These are phyloP conservation scores for Pichia heedii DNA, from an alignment of 805 yeast species.

Conservation along the genomic window DNA sequence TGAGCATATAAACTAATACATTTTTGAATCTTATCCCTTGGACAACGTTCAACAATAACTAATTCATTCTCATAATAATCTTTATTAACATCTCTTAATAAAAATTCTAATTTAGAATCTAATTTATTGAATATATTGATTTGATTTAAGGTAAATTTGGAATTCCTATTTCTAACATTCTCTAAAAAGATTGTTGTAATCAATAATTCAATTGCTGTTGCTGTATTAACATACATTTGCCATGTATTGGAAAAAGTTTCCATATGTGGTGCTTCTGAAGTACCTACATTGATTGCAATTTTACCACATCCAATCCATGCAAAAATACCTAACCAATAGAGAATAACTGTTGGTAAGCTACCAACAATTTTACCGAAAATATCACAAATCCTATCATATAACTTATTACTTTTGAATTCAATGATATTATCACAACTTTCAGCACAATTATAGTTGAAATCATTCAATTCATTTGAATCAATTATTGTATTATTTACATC, in stretches of 20 bases:
- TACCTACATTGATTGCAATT: constrained; percentile 12
- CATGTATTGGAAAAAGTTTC: constrained; percentile 26
- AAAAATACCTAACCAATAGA: constrained; percentile 32
- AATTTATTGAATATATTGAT: constrained; percentile 15
- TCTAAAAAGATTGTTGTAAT: constrained; percentile 29
- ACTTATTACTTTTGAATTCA: constrained; percentile 19
- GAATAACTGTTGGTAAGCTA: constrained; percentile 22
- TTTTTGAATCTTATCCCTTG: constrained; percentile 11
- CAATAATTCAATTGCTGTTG: constrained; percentile 29
- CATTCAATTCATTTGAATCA: background rate
- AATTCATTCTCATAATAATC: constrained; percentile 17
- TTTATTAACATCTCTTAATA: background rate
- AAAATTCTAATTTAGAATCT: constrained; percentile 25
- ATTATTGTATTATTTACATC: background rate
- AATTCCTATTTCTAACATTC: constrained; percentile 28
- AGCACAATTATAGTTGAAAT: background rate
- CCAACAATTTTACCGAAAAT: constrained; percentile 22
- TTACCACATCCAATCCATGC: constrained; percentile 32
- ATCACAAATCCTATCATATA: constrained; percentile 27
- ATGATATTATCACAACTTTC: background rate
- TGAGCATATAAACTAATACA: constrained; percentile 29
- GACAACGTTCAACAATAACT: constrained; percentile 22
- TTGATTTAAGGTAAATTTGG: constrained; percentile 18
- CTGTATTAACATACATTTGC: constrained; percentile 35
- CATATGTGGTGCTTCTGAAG: constrained; percentile 6